Percentiles rank a stretch among this genome's conserved stretches.
Evolutionary conservation across 2,329 filamentous ascomycete genomes (phyloP).

Genomic region (Corynespora cassiicola): DNA sequence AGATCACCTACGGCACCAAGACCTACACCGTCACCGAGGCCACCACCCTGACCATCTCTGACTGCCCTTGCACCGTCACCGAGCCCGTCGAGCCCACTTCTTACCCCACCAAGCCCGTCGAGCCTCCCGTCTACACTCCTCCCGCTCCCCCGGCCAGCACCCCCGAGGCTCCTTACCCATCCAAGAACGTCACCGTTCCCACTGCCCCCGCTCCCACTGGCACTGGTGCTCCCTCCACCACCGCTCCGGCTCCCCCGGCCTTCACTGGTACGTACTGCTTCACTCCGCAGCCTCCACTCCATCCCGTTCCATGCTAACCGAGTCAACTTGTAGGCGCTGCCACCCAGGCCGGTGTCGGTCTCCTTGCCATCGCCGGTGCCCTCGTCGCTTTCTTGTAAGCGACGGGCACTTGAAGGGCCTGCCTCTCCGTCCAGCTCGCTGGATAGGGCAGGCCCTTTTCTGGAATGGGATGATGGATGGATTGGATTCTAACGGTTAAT

Average conservation of each 20-base stretch:
- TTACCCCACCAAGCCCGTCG: constrained; percentile 23
- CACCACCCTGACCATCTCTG: constrained; percentile 38
- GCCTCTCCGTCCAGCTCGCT: constrained; percentile 15
- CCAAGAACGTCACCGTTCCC: constrained; percentile 29
- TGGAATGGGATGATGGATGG: constrained; percentile 24
- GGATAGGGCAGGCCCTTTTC: constrained; percentile 21
- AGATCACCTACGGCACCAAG: constrained; percentile 30
- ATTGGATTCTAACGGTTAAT: constrained; percentile 34
- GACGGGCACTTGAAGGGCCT: constrained; percentile 21
- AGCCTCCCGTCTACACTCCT: constrained; percentile 11
- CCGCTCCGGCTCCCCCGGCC: constrained; percentile 32
- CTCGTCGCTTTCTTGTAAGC: constrained; percentile 50
- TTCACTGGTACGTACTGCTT: constrained; percentile 19
- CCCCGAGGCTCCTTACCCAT: constrained; percentile 20
- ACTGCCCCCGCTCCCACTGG: constrained; percentile 19
- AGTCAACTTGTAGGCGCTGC: constrained; percentile 62
- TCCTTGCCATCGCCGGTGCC: constrained; percentile 61
- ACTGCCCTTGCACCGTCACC: constrained; percentile 33
- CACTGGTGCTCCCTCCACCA: constrained; percentile 23
- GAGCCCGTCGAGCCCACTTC: constrained; percentile 23
- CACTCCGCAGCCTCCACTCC: constrained; percentile 10
- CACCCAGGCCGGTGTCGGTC: constrained; percentile 58
- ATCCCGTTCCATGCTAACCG: constrained; percentile 31
- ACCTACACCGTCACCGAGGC: constrained; percentile 42
- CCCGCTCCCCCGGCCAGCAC: constrained; percentile 16